Evolutionary conservation across 176 grass and related monocot species (phyloP).

Genomic region (Rhynchospora tenuis): DNA sequence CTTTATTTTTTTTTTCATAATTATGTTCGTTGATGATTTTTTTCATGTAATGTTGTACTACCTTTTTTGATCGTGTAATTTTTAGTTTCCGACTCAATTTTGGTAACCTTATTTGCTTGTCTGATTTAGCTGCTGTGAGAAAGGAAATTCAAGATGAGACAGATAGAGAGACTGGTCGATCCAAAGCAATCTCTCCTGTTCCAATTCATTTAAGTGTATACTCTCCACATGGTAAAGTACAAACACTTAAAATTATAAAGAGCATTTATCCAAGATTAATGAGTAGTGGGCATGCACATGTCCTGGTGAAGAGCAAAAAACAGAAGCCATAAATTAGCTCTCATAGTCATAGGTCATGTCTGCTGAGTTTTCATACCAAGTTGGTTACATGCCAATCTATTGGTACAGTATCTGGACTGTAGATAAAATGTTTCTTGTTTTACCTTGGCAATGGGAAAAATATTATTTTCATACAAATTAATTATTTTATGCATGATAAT

Average conservation of each 20-base stretch:
- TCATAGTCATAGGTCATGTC: background rate
- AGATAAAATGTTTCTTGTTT: background rate
- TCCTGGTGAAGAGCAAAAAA: background rate
- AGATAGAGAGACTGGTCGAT: conserved; percentile 83
- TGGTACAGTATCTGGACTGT: background rate
- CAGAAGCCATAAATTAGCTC: background rate
- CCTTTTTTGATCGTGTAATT: background rate
- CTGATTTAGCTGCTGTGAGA: conserved; percentile 60
- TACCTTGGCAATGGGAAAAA: background rate
- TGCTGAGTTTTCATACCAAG: background rate
- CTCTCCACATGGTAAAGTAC: conserved; percentile 63
- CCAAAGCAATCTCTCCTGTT: conserved; percentile 78
- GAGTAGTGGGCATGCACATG: background rate
- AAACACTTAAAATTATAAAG: background rate
- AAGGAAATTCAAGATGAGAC: conserved; percentile 95
- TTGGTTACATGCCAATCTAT: background rate
- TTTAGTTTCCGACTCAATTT: background rate
- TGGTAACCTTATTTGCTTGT: conserved; percentile 8
- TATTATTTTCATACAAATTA: background rate
- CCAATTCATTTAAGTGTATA: conserved; percentile 90
- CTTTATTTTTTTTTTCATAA: background rate
- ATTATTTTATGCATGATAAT: conserved; percentile 19
- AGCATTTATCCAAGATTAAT: background rate
- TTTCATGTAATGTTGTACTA: background rate
- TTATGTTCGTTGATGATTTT: background rate